Conservation (phyloP, 2,329 filamentous ascomycete genomes). For the Microsporum ferrugineum region DNA sequence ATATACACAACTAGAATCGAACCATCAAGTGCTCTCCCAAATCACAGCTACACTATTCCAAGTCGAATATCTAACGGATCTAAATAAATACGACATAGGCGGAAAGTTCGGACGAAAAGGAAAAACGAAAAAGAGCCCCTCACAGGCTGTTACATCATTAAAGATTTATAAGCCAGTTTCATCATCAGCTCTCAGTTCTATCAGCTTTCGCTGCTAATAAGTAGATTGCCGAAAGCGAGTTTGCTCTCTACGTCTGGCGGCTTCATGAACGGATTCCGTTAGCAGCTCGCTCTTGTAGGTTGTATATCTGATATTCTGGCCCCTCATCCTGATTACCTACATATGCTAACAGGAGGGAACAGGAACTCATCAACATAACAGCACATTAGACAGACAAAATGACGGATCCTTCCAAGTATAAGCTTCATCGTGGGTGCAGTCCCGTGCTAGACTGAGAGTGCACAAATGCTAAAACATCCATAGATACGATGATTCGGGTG, state of each 20-base stretch:
- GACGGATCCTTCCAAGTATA: slow-evolving; percentile 52
- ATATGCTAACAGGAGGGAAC: not conserved
- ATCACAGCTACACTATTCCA: no score
- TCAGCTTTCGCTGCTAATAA: no score
- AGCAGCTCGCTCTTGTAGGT: not conserved
- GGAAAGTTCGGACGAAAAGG: no score
- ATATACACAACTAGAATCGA: no score
- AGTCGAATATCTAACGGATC: no score
- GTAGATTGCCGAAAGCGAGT: no score
- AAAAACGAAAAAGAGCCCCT: no score
- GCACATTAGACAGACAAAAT: slow-evolving; percentile 34
- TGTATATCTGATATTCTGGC: not conserved
- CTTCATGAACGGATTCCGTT: not conserved
- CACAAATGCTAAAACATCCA: not conserved
- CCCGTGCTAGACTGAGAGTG: not conserved
- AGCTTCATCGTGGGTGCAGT: slow-evolving; percentile 44
- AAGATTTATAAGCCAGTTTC: no score
- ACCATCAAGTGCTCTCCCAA: no score
- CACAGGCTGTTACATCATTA: no score
- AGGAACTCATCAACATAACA: not conserved
- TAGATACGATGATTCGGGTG: slow-evolving; percentile 64
- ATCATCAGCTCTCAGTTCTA: no score
- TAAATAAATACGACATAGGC: no score
- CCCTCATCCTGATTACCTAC: not conserved
- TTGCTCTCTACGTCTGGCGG: not conserved